A percentile compares a stretch with the other conserved stretches of the same genome.
Conservation (phyloP, 192 early-diverging fungal species). For the Podila epicladia region DNA sequence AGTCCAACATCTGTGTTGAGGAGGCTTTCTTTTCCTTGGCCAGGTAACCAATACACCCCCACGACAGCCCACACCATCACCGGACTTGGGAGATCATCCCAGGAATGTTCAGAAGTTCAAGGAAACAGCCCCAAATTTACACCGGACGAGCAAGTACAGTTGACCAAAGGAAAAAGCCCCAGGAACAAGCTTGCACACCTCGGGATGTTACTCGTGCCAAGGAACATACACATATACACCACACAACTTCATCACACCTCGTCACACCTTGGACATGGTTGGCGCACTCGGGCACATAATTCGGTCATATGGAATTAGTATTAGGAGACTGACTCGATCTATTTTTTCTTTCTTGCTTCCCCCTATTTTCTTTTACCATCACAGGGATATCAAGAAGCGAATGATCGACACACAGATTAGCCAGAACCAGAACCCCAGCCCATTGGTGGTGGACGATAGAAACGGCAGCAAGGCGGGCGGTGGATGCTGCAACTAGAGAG, state of each 20-base stretch:
- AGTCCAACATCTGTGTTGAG: slow-evolving; percentile 97
- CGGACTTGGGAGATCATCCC: not conserved
- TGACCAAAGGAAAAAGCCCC: too few species aligned
- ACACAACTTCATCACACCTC: too few species aligned
- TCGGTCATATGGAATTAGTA: too few species aligned
- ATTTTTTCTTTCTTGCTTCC: not conserved
- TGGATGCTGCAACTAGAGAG: slow-evolving; percentile 52
- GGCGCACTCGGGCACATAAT: too few species aligned
- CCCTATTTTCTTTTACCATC: not conserved
- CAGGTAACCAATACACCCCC: slow-evolving; percentile 57
- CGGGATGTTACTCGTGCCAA: not conserved
- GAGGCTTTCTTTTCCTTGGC: slow-evolving; percentile 98
- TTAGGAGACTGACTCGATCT: too few species aligned
- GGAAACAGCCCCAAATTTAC: too few species aligned
- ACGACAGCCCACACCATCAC: not conserved
- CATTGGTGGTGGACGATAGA: slow-evolving; percentile 47
- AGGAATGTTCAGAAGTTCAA: not conserved
- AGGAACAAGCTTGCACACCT: not conserved
- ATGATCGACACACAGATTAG: slow-evolving; percentile 85
- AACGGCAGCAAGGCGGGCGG: slow-evolving; percentile 26
- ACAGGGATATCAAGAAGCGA: slow-evolving; percentile 97
- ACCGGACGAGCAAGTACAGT: too few species aligned
- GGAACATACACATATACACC: not conserved
- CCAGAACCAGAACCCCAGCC: slow-evolving; percentile 49
- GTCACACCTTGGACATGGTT: too few species aligned